Evolutionary conservation across 2,329 filamentous ascomycete genomes (phyloP).

Genomic region (Chrysoporthe deuterocubensis): DNA sequence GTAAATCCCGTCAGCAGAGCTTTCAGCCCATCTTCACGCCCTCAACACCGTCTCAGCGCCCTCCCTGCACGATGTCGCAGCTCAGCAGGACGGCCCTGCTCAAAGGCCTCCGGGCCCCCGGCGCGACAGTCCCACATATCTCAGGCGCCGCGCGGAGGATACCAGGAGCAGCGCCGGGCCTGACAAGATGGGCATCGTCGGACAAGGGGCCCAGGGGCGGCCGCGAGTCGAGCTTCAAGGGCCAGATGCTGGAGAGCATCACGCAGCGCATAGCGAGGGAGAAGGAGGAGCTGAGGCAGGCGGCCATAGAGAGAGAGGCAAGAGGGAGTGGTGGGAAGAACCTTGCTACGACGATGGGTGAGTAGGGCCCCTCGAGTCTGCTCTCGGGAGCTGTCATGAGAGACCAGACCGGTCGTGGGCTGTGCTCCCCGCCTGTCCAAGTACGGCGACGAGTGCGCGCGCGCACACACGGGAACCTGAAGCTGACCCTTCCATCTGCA

Average conservation of each 20-base stretch:
- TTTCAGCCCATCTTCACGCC: too few relatives aligned
- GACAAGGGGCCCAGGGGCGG: constrained; percentile 13
- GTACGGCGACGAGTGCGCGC: background rate
- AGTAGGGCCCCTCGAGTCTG: constrained; percentile 1
- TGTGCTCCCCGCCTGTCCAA: too few relatives aligned
- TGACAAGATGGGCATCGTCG: constrained; percentile 26
- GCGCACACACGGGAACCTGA: background rate
- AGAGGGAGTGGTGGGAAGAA: constrained; percentile 43
- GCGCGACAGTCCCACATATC: background rate
- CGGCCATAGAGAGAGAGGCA: constrained; percentile 45
- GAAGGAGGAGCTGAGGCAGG: constrained; percentile 49
- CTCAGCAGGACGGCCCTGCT: constrained; percentile 27
- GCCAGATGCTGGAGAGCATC: constrained; percentile 59
- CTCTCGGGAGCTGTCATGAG: background rate
- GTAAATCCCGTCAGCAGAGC: background rate
- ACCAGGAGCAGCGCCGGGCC: constrained; percentile 5
- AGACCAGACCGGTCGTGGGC: background rate
- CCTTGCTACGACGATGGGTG: constrained; percentile 54
- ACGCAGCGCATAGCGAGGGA: constrained; percentile 53
- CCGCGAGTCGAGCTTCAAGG: constrained; percentile 47
- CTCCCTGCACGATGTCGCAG: constrained; percentile 25
- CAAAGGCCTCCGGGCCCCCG: constrained; percentile 9
- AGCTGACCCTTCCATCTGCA: background rate
- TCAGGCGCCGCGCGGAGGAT: constrained; percentile 13
- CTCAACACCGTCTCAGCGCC: background rate